phyloP scores from a whole-genome alignment of 331 rosid genomes.

The Quercus phellos region DNA sequence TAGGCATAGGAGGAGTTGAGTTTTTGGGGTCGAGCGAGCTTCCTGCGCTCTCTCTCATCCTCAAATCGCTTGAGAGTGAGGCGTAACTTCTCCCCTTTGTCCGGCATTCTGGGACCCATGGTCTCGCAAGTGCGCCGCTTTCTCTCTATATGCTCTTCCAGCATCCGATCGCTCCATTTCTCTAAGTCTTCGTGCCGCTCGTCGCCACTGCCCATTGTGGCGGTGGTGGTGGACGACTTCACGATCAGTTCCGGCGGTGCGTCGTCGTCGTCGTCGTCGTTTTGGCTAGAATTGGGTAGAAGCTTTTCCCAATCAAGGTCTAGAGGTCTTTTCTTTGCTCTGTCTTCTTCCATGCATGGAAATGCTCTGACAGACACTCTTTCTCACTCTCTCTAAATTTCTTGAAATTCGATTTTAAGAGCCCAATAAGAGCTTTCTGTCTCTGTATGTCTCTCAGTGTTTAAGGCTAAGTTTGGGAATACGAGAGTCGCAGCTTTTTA shows the following conservation, averaged over 20 bases:
- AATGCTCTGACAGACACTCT: background rate
- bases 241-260: conserved; percentile 24
- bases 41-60: conserved; percentile 47
- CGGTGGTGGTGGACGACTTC: conserved; percentile 1
- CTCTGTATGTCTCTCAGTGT: background rate
- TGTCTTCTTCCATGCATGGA: conserved; percentile 38
- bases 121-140: background rate
- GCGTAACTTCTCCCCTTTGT: conserved; percentile 51
- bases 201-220: conserved; percentile 2
- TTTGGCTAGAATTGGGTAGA: background rate
- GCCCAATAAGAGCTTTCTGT: background rate
- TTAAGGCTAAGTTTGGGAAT: too few species aligned
- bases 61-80: conserved; percentile 14
- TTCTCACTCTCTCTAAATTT: background rate
- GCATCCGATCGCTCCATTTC: conserved; percentile 22
- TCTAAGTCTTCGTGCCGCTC: background rate
- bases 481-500: too few species aligned
- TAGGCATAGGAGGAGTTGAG: too few species aligned
- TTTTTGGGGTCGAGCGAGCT: background rate
- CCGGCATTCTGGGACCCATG: conserved; percentile 20
- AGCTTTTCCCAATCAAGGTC: conserved; percentile 27
- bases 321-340: conserved; percentile 13
- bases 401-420: too few species aligned
- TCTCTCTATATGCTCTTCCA: conserved; percentile 31
- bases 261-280: conserved; percentile 26